Base-by-base conservation (phyloP, 2,329 filamentous ascomycete species). In the Colletotrichum graminicola region DNA sequence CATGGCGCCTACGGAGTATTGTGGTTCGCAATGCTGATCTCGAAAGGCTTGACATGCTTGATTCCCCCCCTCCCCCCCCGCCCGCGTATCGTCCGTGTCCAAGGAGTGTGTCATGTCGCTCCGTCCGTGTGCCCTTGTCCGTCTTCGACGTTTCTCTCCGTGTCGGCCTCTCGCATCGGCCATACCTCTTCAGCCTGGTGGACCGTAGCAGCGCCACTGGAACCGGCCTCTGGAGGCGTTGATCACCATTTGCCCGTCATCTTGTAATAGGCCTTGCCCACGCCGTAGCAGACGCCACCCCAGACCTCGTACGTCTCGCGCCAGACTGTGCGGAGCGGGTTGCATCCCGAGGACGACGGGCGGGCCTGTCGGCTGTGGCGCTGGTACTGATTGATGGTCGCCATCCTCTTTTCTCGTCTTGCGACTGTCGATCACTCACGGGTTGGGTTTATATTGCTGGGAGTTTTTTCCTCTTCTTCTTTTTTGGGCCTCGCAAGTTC, bases 361-460 rank as follows among this genome's bases (percentile, higher is more conserved):
- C 78, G 89, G 18, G 79, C 83, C 14, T 83, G 89, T 73, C 81
- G 86, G 1, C 88, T 88, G 0, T 88, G 85, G 82, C 86, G 87
- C 70, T 88, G 90, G 10, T 86, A 90, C 71, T 91, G 90, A 65
- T 87, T 91, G 76, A 88, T 87, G 76, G 91, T 91, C 88, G 87
- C 91, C 59, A 69, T 72, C 32, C 16, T 60, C 7, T 11, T 36
- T 45, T 54, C 43, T n/a, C 43, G 16, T n/a, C 18, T 67, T 23
- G 55, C 62, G 62, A 39, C 55, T 61, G 16, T 23, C 18, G 41
- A 11, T 39, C 41, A 23, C 41, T 41, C 12, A 12, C 36, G 3
- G 11, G 26, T 6, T 39, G 39, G 8, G 34, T 51, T 29, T 18
- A n/a, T n/a, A 18, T 34, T 39, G n/a, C n/a, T n/a, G n/a, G n/a